These are phyloP conservation scores for Extremus antarcticus DNA, from an alignment of 495 filamentous ascomycete genomes.

Conservation along the genomic window DNA sequence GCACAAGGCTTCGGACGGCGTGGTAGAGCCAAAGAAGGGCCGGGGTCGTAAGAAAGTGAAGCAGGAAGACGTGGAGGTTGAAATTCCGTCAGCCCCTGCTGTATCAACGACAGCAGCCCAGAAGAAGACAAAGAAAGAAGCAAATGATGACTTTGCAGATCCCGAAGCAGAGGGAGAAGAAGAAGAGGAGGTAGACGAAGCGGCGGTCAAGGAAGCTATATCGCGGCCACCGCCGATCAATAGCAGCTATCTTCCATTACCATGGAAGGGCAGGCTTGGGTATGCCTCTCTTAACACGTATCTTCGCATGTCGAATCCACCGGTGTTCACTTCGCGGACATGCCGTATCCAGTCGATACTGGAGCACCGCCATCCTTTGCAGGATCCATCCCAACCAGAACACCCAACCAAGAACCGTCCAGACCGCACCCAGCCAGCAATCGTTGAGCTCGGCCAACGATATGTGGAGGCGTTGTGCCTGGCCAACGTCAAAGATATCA, in stretches of 20 bases:
- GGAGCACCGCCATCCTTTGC: conserved; percentile 73
- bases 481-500: conserved; percentile 70
- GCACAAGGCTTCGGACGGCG: background rate
- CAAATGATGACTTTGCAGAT: conserved; percentile 17
- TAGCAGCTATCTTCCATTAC: conserved; percentile 75
- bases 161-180: conserved; percentile 34
- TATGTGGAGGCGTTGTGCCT: conserved; percentile 72
- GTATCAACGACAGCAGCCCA: conserved; percentile 12
- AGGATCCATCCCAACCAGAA: conserved; percentile 60
- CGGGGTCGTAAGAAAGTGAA: conserved; percentile 8
- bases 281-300: conserved; percentile 92
- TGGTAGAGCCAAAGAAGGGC: background rate
- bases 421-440: conserved; percentile 55
- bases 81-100: conserved; percentile 2
- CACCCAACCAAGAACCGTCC: conserved; percentile 76
- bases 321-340: conserved; percentile 83
- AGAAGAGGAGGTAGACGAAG: conserved; percentile 29
- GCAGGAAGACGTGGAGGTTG: conserved; percentile 7
- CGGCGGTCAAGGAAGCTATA: conserved; percentile 37
- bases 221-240: conserved; percentile 66
- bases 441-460: conserved; percentile 49
- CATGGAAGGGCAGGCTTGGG: conserved; percentile 86
- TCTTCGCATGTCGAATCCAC: conserved; percentile 70
- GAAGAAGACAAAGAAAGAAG: conserved; percentile 23
- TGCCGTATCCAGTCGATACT: conserved; percentile 86